Conservation (phyloP, 2,329 filamentous ascomycete species). For the Venturia effusa region DNA sequence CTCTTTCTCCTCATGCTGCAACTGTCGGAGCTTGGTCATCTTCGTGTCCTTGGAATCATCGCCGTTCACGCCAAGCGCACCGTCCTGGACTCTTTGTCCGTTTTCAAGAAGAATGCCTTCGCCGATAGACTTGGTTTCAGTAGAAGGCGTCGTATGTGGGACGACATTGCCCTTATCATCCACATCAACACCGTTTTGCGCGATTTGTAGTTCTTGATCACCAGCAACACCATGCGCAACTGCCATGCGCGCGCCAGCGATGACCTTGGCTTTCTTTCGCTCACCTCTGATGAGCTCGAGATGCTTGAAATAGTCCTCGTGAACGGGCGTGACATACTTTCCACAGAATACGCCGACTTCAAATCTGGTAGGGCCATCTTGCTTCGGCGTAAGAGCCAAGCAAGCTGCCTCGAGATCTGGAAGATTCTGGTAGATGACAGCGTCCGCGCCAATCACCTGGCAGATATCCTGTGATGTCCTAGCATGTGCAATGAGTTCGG, state of each 20-base stretch:
- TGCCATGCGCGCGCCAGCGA: slow-evolving; percentile 53
- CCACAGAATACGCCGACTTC: slow-evolving; percentile 91
- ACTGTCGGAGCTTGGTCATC: not conserved
- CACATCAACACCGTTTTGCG: slow-evolving; percentile 44
- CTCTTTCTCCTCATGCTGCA: not conserved
- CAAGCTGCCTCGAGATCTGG: slow-evolving; percentile 73
- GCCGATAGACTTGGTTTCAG: not conserved
- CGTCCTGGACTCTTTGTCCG: not conserved
- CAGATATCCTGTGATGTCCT: slow-evolving; percentile 51
- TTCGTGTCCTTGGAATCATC: not conserved
- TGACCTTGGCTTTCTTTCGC: slow-evolving; percentile 54
- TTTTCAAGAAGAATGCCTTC: not conserved
- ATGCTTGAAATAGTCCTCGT: slow-evolving; percentile 71
- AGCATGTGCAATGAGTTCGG: slow-evolving; percentile 61
- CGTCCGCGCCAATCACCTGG: slow-evolving; percentile 59
- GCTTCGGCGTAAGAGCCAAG: slow-evolving; percentile 51
- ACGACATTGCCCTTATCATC: slow-evolving; percentile 10
- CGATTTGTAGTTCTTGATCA: slow-evolving; percentile 49
- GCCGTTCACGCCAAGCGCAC: not conserved
- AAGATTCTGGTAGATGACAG: slow-evolving; percentile 67
- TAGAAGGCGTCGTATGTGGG: not conserved
- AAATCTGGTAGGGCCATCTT: slow-evolving; percentile 52
- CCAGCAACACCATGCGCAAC: slow-evolving; percentile 53
- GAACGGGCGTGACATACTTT: slow-evolving; percentile 71
- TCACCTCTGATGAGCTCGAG: slow-evolving; percentile 62